These are phyloP conservation scores for Rhipidocladum racemiflorum DNA, from an alignment of 176 grass and related monocot species.

Conservation along the genomic window DNA sequence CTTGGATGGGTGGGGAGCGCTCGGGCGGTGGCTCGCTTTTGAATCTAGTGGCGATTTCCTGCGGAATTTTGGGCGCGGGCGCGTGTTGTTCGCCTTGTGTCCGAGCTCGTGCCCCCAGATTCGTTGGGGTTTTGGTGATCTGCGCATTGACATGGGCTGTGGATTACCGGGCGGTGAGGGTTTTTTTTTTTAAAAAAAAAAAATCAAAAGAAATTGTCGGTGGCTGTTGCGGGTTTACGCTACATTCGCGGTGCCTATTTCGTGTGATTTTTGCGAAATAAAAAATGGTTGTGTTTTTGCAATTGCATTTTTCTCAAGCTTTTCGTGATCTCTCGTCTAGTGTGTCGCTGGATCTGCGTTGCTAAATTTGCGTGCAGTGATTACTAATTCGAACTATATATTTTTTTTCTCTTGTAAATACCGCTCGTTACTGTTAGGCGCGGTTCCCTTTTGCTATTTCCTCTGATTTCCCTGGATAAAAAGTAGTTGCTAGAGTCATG, in stretches of 20 bases:
- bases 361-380: neutral
- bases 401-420: neutral
- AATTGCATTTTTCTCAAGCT: neutral
- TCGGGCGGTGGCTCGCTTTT: neutral
- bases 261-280: neutral
- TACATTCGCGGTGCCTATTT: conserved; percentile 28
- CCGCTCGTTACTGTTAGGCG: neutral
- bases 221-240: neutral
- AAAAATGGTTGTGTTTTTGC: neutral
- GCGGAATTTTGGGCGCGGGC: neutral
- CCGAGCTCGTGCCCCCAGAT: neutral
- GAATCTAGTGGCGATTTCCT: neutral
- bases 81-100: neutral
- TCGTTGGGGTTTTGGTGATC: conserved; percentile 24
- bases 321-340: conserved; percentile 12
- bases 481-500: neutral
- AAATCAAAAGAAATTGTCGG: conserved; percentile 18
- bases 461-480: neutral
- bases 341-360: neutral
- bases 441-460: neutral
- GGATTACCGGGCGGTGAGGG: neutral
- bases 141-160: neutral
- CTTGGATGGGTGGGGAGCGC: neutral
- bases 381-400: neutral
- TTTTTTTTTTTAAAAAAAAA: neutral